phyloP scores from a whole-genome alignment of 306 rosid species.

The Cucurbita maxima region DNA sequence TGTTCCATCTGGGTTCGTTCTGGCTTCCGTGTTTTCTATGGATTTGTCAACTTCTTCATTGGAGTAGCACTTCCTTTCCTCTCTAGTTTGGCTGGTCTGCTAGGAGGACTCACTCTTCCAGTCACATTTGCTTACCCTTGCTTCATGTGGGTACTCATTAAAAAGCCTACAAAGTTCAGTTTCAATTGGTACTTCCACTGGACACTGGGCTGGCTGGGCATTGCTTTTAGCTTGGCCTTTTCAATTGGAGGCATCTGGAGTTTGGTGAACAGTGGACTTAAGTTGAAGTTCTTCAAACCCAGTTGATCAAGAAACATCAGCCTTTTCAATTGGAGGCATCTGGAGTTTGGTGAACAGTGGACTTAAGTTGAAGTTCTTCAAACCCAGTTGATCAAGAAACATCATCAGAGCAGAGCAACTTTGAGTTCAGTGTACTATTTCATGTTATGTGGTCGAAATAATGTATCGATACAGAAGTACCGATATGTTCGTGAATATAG shows the following conservation, averaged over 20 bases:
- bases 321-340: slow-evolving; percentile 88
- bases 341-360: slow-evolving; percentile 96
- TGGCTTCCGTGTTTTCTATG: slow-evolving; percentile 78
- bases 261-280: slow-evolving; percentile 81
- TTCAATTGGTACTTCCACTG: slow-evolving; percentile 92
- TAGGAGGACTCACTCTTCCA: slow-evolving; percentile 96
- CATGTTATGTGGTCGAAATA: not conserved
- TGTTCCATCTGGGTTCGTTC: slow-evolving; percentile 95
- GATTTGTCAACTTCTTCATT: slow-evolving; percentile 72
- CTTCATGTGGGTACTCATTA: slow-evolving; percentile 99
- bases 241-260: slow-evolving; percentile 99
- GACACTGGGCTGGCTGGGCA: slow-evolving; percentile 85
- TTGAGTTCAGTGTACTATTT: not conserved
- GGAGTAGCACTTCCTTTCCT: slow-evolving; percentile 99
- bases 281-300: slow-evolving; percentile 88
- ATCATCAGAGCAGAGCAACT: not conserved
- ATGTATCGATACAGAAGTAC: not conserved
- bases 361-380: slow-evolving; percentile 84
- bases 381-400: slow-evolving; percentile 37
- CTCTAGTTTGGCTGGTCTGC: slow-evolving; percentile 84
- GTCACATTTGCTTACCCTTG: slow-evolving; percentile 98
- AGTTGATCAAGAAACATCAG: slow-evolving; percentile 23
- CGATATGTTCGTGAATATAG: not conserved
- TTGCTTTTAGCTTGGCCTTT: slow-evolving; percentile 81
- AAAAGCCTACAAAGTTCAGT: slow-evolving; percentile 73